Base-by-base conservation (phyloP, 73 alveolate genomes). In the Paramecium sonneborni region DNA sequence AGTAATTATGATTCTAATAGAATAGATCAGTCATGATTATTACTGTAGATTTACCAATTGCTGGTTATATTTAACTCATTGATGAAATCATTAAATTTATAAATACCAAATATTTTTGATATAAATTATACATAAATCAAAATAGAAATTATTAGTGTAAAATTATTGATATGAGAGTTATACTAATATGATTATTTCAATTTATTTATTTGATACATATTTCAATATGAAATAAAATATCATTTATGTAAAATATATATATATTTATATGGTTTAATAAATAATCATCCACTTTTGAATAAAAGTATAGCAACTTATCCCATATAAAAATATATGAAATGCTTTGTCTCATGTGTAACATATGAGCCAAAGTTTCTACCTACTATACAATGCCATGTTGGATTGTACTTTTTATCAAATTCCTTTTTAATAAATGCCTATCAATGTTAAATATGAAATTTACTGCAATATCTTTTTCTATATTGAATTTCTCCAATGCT, bases 371-470 rank as follows among this genome's bases (percentile, higher is more conserved):
- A 97, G 95, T 95, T 95, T 34, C 98, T 95, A 30, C 98, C 98
- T 38, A 94, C 97, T 67, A 95, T 95, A 70, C 98, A 95, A 92
- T 98, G 99, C 99, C 99, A 98, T 18, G 99, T 98, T n/a, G 99
- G 99, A 96, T 98, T 98, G 97, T 98, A 98, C 95, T 98, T 98
- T 96, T 98, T 97, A 96, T 98, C 99, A 94, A 98, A 98, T 95
- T 98, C 99, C 97, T 98, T 98, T 97, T 98, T 98, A 97, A 98
- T 98, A 99, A 96, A 98, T 38, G 99, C 99, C 90, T 79, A 43
- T 18, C 15, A 15, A 21, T 21, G 11, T 62, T 62, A 43, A 15
- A 0, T 9, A 79, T 79, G 10, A 23, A 32, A 20, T n/a, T 18
- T 79, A 79, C 90, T 11, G 99, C 99, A 91, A 98, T 98, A 92